Evolutionary conservation across 345 rosid species (phyloP).

Genomic region (Aquilaria sinensis): DNA sequence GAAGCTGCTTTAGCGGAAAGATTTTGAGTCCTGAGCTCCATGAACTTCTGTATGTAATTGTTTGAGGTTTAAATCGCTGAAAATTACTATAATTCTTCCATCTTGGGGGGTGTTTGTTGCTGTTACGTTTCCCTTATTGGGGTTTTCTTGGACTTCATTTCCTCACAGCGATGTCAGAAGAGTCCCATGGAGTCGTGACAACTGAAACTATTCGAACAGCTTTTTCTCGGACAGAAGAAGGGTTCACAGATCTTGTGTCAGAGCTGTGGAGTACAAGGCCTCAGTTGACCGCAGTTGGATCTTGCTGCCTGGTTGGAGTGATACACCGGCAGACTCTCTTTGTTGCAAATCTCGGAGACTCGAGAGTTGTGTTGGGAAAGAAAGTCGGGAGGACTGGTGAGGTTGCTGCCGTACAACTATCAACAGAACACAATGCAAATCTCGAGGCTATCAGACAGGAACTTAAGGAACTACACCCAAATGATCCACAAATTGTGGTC

Average conservation of each 20-base stretch:
- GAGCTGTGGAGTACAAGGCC: constrained; percentile 59
- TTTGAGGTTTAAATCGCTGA: not conserved
- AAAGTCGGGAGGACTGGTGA: constrained; percentile 69
- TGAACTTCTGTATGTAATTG: not conserved
- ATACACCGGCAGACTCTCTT: constrained; percentile 69
- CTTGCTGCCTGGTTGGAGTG: constrained; percentile 90
- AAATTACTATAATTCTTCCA: not conserved
- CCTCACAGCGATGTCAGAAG: constrained; percentile 80
- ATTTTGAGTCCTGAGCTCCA: constrained; percentile 1
- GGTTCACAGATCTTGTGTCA: constrained; percentile 67
- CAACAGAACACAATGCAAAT: constrained; percentile 91
- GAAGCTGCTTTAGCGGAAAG: not conserved
- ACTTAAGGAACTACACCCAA: constrained; percentile 72
- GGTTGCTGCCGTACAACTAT: constrained; percentile 69
- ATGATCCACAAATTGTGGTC: constrained; percentile 83
- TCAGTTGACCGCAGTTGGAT: constrained; percentile 65
- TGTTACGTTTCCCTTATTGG: not conserved
- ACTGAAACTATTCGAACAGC: constrained; percentile 67
- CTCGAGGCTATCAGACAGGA: constrained; percentile 71
- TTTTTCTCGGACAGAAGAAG: constrained; percentile 68
- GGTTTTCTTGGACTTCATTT: constrained; percentile 69
- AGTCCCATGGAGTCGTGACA: constrained; percentile 61
- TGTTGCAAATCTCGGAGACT: constrained; percentile 85
- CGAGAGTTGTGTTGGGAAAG: constrained; percentile 80
- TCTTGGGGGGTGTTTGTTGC: not conserved